phyloP scores from a whole-genome alignment of 2,329 filamentous ascomycete genomes.

The Metarhizium anisopliae region DNA sequence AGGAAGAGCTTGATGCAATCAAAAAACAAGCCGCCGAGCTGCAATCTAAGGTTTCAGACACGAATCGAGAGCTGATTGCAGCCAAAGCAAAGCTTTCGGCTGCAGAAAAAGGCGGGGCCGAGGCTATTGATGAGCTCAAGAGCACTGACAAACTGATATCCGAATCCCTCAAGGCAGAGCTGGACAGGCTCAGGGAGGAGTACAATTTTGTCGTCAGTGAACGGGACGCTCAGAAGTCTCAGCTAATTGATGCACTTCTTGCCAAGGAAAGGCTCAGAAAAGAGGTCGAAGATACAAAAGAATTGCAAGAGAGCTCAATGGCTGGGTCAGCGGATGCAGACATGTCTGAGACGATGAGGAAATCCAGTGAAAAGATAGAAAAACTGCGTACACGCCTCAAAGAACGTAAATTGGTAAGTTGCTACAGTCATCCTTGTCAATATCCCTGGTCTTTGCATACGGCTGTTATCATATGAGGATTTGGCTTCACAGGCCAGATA shows the following conservation, averaged over 20 bases:
- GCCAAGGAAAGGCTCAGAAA: constrained; percentile 52
- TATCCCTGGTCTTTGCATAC: background rate
- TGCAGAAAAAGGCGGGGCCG: constrained; percentile 42
- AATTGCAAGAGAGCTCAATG: constrained; percentile 28
- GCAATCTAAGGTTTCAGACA: constrained; percentile 39
- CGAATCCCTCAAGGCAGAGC: constrained; percentile 47
- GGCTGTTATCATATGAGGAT: background rate
- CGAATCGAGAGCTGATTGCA: constrained; percentile 45
- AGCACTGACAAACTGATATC: constrained; percentile 50
- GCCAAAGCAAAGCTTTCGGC: constrained; percentile 45
- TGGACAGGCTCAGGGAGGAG: constrained; percentile 45
- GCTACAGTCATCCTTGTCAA: background rate
- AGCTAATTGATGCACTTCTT: constrained; percentile 50
- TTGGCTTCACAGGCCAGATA: background rate
- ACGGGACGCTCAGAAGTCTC: constrained; percentile 47
- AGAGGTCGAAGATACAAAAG: constrained; percentile 38
- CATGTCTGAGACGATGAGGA: constrained; percentile 27
- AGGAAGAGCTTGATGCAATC: constrained; percentile 37
- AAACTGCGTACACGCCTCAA: constrained; percentile 47
- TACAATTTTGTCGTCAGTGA: constrained; percentile 40
- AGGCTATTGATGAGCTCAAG: constrained; percentile 50
- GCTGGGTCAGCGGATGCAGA: constrained; percentile 25
- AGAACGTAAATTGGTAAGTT: constrained; percentile 51
- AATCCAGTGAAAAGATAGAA: constrained; percentile 44
- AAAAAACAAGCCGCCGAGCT: constrained; percentile 35